These are phyloP conservation scores for Alternaria tenuissima DNA, from an alignment of 2,329 filamentous ascomycete genomes.

Conservation along the genomic window DNA sequence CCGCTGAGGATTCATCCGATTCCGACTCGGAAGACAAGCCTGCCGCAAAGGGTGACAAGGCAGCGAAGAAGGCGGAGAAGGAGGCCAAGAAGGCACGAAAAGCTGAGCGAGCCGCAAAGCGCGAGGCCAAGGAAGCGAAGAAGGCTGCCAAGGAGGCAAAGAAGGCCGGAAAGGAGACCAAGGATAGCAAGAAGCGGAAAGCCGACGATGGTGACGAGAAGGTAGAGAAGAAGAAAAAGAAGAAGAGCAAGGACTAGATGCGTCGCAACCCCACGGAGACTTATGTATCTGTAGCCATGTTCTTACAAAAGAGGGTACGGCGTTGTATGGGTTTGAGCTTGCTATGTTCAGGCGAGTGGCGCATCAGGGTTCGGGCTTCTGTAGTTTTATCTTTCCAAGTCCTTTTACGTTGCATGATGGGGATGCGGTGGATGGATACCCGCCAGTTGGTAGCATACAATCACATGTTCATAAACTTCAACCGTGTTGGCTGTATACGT, in stretches of 20 bases:
- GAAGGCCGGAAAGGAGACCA: conserved; percentile 63
- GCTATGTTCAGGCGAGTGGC: conserved; percentile 28
- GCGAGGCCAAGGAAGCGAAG: conserved; percentile 60
- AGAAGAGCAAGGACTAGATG: conserved; percentile 60
- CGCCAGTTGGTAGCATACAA: conserved; percentile 29
- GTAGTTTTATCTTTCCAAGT: conserved; percentile 19
- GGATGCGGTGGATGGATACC: conserved; percentile 31
- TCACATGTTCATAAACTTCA: conserved; percentile 21
- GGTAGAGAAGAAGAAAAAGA: conserved; percentile 70
- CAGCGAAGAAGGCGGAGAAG: conserved; percentile 52
- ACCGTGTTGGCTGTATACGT: not conserved
- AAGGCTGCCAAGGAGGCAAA: conserved; percentile 61
- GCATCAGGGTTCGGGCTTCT: conserved; percentile 21
- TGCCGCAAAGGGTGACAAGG: conserved; percentile 46
- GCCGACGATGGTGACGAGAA: conserved; percentile 26
- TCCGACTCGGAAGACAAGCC: conserved; percentile 46
- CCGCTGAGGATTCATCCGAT: conserved; percentile 49
- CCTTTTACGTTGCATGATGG: conserved; percentile 32
- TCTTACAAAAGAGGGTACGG: conserved; percentile 26
- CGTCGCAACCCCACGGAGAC: conserved; percentile 12
- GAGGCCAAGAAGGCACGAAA: conserved; percentile 56
- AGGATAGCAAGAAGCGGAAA: conserved; percentile 60
- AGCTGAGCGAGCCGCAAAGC: conserved; percentile 50
- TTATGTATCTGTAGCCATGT: conserved; percentile 23
- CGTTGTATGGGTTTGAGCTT: conserved; percentile 28